phyloP scores from a whole-genome alignment of 225 moss, liverwort and hornwort species.

The Anthoceros angustus region DNA sequence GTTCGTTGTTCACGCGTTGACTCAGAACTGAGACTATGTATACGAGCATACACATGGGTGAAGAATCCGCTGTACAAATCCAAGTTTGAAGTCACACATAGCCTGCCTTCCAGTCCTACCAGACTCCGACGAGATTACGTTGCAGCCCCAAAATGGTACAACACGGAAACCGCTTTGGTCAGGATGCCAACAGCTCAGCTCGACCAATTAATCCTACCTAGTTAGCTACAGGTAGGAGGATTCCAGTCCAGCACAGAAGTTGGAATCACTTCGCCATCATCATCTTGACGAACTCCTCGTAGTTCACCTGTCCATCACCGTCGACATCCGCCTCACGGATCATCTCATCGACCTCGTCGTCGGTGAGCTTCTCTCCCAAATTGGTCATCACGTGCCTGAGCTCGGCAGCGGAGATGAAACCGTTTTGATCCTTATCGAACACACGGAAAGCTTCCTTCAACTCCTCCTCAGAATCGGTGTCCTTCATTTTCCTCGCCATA shows the following conservation, averaged over 20 bases:
- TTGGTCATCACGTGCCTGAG: conserved; percentile 4
- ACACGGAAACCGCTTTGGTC: no score
- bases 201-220: no score
- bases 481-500: conserved; percentile 5
- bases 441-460: conserved; percentile 5
- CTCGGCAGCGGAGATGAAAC: conserved; percentile 3
- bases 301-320: conserved; percentile 3
- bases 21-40: no score
- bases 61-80: no score
- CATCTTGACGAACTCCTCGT: conserved; percentile 4
- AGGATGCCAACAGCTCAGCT: no score
- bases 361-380: conserved; percentile 4
- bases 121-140: no score
- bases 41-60: no score
- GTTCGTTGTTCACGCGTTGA: no score
- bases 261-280: neutral
- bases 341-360: conserved; percentile 4
- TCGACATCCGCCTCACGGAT: neutral
- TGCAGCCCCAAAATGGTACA: no score
- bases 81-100: no score
- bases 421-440: neutral
- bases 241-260: neutral
- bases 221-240: no score
- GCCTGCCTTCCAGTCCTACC: no score
- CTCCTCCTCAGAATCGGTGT: neutral